Base-by-base conservation (phyloP, 2,329 filamentous ascomycete genomes). In the Apiospora rasikravindrae region DNA sequence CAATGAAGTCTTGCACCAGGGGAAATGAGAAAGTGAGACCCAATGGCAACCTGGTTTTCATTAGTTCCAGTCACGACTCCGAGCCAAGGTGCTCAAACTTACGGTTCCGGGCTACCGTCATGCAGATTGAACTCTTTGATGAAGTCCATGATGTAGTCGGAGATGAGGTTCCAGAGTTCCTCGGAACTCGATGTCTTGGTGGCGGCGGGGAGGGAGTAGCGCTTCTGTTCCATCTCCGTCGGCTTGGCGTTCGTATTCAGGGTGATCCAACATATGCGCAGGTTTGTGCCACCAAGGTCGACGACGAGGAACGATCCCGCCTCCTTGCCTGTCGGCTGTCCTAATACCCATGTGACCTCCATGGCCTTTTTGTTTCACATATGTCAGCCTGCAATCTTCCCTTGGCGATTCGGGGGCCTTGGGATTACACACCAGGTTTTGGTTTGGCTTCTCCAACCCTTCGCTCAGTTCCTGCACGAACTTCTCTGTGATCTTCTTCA, bases 1-100 rank as follows among this genome's bases (percentile, higher is more conserved):
- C 90, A 78, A 93, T 92, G 80, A 89, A 91, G 37, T 92, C 86
- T 80, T 94, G 91, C 0, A 89, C 91, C 13, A 90, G 91, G 14
- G 91, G 92, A 78, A 93, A 93, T 6, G 90, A 92, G 84, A 94
- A 94, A 64, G 91, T 93, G 83, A 93, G 93, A 75, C 91, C 92
- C 24, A 93, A 84, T 22, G 89, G 89, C 72, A 90, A 80, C 73
- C 84, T 84, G 47, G 26, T 90, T 77, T 70, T 84, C 81, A n/a
- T 82, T 77, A 67, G 88, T 79, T 67, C 4, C 0, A 45, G 68
- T 86, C 81, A 71, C 88, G 85, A 33, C 1, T 19, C n/a, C 13
- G 6, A 40, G 14, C n/a, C 13, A 42, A 16, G 19, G 1, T 7
- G 33, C 4, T 64, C 8, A 6, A 29, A 72, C 73, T 70, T 53